Base-by-base conservation (phyloP, 495 filamentous ascomycete genomes). In the Extremus antarcticus region DNA sequence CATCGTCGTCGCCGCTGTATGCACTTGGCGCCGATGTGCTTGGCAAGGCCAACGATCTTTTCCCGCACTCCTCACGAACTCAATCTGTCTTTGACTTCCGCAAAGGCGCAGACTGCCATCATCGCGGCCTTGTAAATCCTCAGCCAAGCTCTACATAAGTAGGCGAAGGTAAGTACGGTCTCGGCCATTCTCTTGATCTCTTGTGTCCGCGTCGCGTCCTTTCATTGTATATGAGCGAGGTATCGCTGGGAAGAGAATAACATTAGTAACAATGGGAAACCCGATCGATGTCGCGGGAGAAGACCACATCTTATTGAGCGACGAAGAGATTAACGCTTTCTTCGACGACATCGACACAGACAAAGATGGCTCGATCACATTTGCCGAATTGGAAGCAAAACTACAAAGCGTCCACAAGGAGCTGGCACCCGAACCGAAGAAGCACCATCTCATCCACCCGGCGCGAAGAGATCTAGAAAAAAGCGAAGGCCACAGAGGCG, bases 261-360 rank as follows among this genome's bases (percentile, higher is more conserved):
- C 7, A 7, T n/a, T 8, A 17, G 15, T 7, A 7, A n/a, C 41
- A 16, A 56, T 56, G 47, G 45, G 40, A 25, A 20, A 20, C n/a
- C 46, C 54, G 20, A 56, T 56, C 32, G 9, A 23, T 11, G 24
- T 13, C 16, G 52, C 52, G 11, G 13, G 41, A 13, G 52, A 59
- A 62, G 20, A 45, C 7, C 17, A 17, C n/a, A n/a, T 8, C 4
- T 64, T 25, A 25, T 52, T 69, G 15, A 60, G 54, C 25, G 63
- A 68, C 20, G 56, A 65, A 23, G 67, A 68, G 40, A 65, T 69
- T 43, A 45, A 61, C 19, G 35, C 52, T 3, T 71, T 73, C 58
- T 51, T 70, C 56, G 60, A 71, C 55, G 65, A 69, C 29, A 50
- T 73, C 10, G 69, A 73, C 55, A 62, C 60, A 47, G 60, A 73